These are phyloP conservation scores for Epichloe uncinata DNA, from an alignment of 2,329 filamentous ascomycete species.

Conservation along the genomic window DNA sequence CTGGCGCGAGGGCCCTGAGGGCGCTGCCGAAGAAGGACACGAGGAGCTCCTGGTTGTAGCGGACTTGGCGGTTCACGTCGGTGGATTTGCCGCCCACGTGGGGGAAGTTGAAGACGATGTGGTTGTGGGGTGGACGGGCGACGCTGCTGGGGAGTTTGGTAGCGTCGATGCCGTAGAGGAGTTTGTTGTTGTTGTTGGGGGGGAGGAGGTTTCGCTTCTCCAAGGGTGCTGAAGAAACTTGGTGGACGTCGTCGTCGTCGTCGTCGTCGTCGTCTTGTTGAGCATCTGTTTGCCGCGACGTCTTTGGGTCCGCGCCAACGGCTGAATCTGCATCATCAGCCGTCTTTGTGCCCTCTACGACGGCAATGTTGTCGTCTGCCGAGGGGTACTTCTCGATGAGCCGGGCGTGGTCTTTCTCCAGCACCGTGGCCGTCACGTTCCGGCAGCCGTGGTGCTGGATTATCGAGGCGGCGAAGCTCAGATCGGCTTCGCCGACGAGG, in stretches of 20 bases:
- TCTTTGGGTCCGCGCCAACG: not conserved
- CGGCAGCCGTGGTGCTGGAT: constrained; percentile 51
- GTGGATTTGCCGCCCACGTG: constrained; percentile 87
- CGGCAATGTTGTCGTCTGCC: constrained; percentile 42
- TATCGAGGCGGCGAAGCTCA: constrained; percentile 61
- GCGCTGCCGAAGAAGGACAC: constrained; percentile 52
- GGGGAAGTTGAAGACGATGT: constrained; percentile 91
- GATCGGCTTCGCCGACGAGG: constrained; percentile 67
- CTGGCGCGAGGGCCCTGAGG: constrained; percentile 23
- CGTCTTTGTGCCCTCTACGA: constrained; percentile 22
- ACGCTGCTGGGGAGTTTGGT: constrained; percentile 41
- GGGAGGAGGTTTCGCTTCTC: not conserved
- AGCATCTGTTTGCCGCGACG: not conserved
- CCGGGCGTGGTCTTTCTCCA: constrained; percentile 42
- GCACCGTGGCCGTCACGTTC: constrained; percentile 55
- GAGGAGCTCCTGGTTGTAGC: constrained; percentile 73
- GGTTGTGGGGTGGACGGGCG: constrained; percentile 44
- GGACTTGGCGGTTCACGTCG: constrained; percentile 88
- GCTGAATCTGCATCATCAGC: constrained; percentile 1
- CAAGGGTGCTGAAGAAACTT: not conserved
- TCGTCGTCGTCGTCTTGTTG: not conserved
- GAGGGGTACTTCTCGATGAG: constrained; percentile 66
- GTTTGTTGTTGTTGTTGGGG: constrained; percentile 13
- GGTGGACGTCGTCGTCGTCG: not conserved
- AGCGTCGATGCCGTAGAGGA: constrained; percentile 6